Conservation (phyloP, 805 yeast species). For the Candida chauliodis region DNA sequence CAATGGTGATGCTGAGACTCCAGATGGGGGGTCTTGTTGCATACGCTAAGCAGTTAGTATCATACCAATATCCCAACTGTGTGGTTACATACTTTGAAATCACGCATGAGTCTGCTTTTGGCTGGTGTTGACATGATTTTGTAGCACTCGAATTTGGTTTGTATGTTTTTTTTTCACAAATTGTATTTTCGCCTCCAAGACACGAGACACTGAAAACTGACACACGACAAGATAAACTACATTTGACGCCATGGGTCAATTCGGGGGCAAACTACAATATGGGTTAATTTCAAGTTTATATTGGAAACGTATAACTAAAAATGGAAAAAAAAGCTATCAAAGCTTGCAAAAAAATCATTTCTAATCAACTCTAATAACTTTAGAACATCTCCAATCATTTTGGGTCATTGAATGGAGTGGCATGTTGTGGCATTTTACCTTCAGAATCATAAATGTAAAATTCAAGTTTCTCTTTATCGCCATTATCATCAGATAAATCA, state of each 20-base stretch:
- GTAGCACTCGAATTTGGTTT: no score
- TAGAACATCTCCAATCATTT: no score
- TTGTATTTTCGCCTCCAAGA: background rate
- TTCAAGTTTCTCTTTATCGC: background rate
- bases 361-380: background rate
- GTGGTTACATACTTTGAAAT: slow-evolving; percentile 65
- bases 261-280: no score
- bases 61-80: background rate
- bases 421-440: background rate
- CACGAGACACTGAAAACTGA: background rate
- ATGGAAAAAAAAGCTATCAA: no score
- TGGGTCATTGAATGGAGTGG: background rate
- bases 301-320: no score
- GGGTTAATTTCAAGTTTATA: no score
- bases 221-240: no score
- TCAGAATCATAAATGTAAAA: background rate
- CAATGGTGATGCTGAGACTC: slow-evolving; percentile 94
- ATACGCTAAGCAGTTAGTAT: slow-evolving; percentile 53
- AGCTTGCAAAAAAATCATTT: no score
- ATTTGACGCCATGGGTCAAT: no score
- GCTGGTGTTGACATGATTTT: slow-evolving; percentile 96
- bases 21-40: slow-evolving; percentile 98
- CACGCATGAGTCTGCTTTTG: slow-evolving; percentile 98
- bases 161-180: background rate
- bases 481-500: background rate